These are phyloP conservation scores for Senna siamea DNA, from an alignment of 306 rosid genomes.

Conservation along the genomic window DNA sequence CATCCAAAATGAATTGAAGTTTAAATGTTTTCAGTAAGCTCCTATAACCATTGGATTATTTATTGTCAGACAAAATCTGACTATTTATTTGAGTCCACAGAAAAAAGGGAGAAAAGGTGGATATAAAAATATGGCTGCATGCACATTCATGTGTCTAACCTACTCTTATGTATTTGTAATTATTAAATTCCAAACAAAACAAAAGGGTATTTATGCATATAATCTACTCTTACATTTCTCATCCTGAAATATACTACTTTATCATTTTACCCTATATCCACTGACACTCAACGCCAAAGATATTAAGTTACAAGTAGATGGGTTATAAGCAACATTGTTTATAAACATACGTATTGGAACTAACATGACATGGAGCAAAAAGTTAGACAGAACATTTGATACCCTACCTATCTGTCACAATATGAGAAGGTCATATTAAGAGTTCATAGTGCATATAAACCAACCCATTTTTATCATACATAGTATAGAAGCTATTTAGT, in stretches of 20 bases:
- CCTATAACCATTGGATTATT: constrained; percentile 35
- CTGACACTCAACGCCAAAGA: constrained; percentile 9
- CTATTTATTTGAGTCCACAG: constrained; percentile 31
- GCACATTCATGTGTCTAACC: background rate
- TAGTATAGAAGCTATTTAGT: constrained; percentile 29
- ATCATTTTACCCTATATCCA: constrained; percentile 21
- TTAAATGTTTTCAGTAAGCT: constrained; percentile 1
- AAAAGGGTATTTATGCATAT: background rate
- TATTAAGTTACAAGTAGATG: constrained; percentile 15
- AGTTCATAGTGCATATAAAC: background rate
- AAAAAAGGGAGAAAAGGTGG: background rate
- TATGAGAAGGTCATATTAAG: background rate
- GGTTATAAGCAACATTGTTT: constrained; percentile 13
- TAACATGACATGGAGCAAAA: constrained; percentile 17
- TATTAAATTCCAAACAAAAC: constrained; percentile 13
- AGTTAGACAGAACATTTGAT: constrained; percentile 21
- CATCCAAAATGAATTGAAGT: constrained; percentile 26
- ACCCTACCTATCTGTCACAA: constrained; percentile 20
- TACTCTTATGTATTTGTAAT: background rate
- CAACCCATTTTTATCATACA: background rate
- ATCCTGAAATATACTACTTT: constrained; percentile 1
- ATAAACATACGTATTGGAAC: constrained; percentile 14
- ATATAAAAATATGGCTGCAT: background rate
- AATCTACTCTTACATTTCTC: constrained; percentile 21
- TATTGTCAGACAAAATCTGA: constrained; percentile 14